A percentile compares a stretch with the other conserved stretches of the same genome.
Evolutionary conservation across 768 basidiomycete genomes (phyloP).

Genomic region (Scleroderma citrinum): DNA sequence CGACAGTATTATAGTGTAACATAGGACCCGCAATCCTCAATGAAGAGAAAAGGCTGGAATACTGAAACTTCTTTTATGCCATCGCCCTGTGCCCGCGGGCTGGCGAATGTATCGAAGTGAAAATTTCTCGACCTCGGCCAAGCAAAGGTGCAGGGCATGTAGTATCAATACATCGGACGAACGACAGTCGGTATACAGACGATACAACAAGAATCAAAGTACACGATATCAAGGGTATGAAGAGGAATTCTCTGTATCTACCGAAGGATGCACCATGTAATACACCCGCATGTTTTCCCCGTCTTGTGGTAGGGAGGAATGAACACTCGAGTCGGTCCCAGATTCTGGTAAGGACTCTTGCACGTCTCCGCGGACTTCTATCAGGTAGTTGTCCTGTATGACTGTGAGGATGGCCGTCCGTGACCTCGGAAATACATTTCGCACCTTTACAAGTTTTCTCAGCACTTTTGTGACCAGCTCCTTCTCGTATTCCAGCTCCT

Average conservation of each 20-base stretch:
- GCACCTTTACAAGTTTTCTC: conserved; percentile 84
- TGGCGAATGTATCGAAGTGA: no score
- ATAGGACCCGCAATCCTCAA: no score
- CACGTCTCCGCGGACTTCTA: conserved; percentile 80
- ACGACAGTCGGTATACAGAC: conserved; percentile 5
- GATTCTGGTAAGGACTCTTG: conserved; percentile 69
- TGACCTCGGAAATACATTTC: conserved; percentile 13
- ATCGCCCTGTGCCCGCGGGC: no score
- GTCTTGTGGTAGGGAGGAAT: conserved; percentile 42
- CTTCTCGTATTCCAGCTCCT: conserved; percentile 86
- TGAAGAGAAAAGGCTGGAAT: no score
- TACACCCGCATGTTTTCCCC: conserved; percentile 63
- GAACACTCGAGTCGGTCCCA: conserved; percentile 49
- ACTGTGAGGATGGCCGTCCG: conserved; percentile 2
- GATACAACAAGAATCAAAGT: not conserved
- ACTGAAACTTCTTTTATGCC: no score
- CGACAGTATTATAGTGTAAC: no score
- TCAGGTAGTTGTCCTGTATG: conserved; percentile 71
- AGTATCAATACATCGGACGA: no score
- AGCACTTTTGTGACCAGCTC: conserved; percentile 88
- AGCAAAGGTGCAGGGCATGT: no score
- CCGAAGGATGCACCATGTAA: conserved; percentile 88
- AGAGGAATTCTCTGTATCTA: conserved; percentile 59
- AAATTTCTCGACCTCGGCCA: no score
- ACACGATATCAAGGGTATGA: conserved; percentile 17